Conservation (phyloP, 2,329 filamentous ascomycete genomes). For the Aspergillus tamarii region DNA sequence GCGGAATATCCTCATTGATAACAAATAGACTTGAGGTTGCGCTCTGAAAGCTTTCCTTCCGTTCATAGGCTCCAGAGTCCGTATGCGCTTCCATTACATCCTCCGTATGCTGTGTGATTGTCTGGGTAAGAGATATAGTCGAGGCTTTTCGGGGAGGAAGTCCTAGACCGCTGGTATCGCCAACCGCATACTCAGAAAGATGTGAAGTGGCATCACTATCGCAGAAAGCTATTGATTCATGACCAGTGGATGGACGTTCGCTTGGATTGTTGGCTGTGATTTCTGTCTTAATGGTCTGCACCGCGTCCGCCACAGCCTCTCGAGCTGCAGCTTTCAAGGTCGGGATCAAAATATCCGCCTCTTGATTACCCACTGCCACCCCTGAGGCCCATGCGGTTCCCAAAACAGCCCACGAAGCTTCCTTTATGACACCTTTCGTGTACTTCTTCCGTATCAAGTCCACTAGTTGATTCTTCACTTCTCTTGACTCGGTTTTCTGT, state of each 20-base stretch:
- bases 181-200: conserved; percentile 27
- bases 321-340: conserved; percentile 46
- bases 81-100: conserved; percentile 25
- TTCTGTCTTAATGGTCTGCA: conserved; percentile 45
- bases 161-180: conserved; percentile 22
- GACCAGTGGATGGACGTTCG: conserved; percentile 18
- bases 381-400: conserved; percentile 45
- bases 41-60: conserved; percentile 14
- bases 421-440: conserved; percentile 41
- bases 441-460: conserved; percentile 44
- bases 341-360: conserved; percentile 46
- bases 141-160: conserved; percentile 39
- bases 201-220: conserved; percentile 21
- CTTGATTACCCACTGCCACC: conserved; percentile 39
- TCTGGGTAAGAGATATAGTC: conserved; percentile 47
- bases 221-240: conserved; percentile 16
- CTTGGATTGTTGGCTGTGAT: conserved; percentile 35
- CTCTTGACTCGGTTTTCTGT: conserved; percentile 29
- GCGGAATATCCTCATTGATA: conserved; percentile 30
- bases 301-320: conserved; percentile 42
- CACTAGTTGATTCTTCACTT: conserved; percentile 35
- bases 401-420: conserved; percentile 43
- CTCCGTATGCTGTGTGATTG: conserved; percentile 42
- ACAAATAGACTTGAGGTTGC: conserved; percentile 17
- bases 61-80: conserved; percentile 16